phyloP scores from a whole-genome alignment of 345 rosid genomes.

The Diplotaxis tenuifolia region DNA sequence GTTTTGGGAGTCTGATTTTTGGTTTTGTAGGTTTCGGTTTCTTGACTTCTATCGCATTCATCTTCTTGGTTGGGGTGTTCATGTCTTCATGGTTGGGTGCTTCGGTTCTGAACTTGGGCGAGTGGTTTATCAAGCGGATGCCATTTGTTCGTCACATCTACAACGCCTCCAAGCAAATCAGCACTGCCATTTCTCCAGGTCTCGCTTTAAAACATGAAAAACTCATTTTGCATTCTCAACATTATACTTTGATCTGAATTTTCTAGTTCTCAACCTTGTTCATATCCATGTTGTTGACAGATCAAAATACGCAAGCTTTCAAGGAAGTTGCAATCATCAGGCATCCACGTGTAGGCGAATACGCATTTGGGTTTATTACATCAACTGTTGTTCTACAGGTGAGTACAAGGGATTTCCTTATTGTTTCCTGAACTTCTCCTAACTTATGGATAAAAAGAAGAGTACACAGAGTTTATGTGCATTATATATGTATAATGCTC shows the following conservation, averaged over 20 bases:
- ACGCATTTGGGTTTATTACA: constrained; percentile 93
- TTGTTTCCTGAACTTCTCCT: neutral
- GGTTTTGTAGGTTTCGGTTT: constrained; percentile 78
- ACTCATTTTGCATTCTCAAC: neutral
- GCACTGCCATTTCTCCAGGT: constrained; percentile 99
- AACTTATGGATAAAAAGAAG: neutral
- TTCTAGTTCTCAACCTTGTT: constrained; percentile 2
- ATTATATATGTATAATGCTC: neutral
- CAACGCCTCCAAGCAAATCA: constrained; percentile 97
- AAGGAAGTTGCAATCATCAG: constrained; percentile 94
- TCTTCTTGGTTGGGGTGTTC: constrained; percentile 96
- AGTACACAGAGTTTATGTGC: neutral
- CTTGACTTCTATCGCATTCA: constrained; percentile 87
- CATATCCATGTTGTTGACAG: constrained; percentile 39
- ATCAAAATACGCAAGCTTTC: constrained; percentile 90
- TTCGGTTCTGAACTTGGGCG: constrained; percentile 87
- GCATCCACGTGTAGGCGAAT: constrained; percentile 94
- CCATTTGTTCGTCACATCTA: constrained; percentile 98
- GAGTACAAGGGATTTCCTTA: constrained; percentile 7
- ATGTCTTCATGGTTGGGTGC: constrained; percentile 99
- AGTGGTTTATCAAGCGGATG: constrained; percentile 99
- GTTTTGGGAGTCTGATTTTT: constrained; percentile 10
- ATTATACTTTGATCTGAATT: neutral
- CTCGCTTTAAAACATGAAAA: constrained; percentile 1
- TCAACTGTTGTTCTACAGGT: constrained; percentile 88